Base-by-base conservation (phyloP, 2,329 filamentous ascomycete species). In the Ceratocystis cubensis region DNA sequence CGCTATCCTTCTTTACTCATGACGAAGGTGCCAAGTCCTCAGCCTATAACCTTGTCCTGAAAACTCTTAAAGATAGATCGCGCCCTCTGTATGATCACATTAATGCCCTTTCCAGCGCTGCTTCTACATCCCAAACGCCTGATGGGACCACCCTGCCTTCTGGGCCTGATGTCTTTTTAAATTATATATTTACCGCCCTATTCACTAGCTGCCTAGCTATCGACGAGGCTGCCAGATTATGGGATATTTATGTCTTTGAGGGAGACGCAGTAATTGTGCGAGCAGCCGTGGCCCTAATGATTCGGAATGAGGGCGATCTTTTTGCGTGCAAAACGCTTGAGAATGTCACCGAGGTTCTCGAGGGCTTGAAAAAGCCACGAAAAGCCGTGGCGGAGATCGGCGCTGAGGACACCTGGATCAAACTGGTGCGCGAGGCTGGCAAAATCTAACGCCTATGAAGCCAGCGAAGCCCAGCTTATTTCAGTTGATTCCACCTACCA, bases 161-260 rank as follows among this genome's bases (percentile, higher is more conserved):
- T n/a, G 66, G 66, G 22, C 76, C 82, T 0, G 76, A 84, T 63
- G 70, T 75, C 20, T 88, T 85, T 70, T 77, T 91, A 5, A 75
- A 79, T 33, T 76, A 80, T 15, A 76, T 89, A 64, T 88, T 90
- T 71, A 81, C 81, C 5, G 79, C 79, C 17, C 76, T 91, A 5
- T 89, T 90, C 73, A 87, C 87, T 0, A 75, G 76, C 17, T 78
- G 82, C 48, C 76, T 90, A 3, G 81, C 82, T 6, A 79, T 91
- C 17, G 89, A 92, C 71, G 82, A 88, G 70, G 87, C 85, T 3
- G 83, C 85, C 1, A 78, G 90, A 1, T 75, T 94, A 13, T 93
- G 88, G 88, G 90, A 95, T 70, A 84, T 93, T 0, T 91, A 89
- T 70, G 84, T 89, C 2, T 91, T 95, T 70, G 90, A 95, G 72